Evolutionary conservation across 306 rosid species (phyloP), one percentile per base, ranked within the genome.

Genomic region (Prunus mira): DNA sequence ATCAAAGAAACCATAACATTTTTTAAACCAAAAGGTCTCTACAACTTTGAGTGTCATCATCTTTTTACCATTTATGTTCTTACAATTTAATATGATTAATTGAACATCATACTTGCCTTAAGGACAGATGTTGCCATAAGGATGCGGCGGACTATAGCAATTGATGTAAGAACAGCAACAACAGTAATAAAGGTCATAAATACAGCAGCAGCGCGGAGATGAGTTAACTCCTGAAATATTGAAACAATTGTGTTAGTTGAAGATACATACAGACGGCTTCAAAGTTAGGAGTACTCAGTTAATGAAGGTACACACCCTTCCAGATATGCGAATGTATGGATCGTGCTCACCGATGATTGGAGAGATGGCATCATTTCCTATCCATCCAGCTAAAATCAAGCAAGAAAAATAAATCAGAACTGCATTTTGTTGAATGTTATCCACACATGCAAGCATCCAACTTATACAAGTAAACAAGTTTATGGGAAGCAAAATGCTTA

Each of bases 61-160:
- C 49, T 34, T 4, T 62, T 76, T 41, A 13, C 32, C 51, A 67
- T 12, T 13, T 13, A 65, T 7, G 13, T 43, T 61, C 12, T 20
- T 32, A 27, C 41, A 27, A 47, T 30, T 25, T 41, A 24, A 71
- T 43, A 1, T 19, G 25, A 66, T 20, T 27, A 55, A 45, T n/a
- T 62, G 69, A 17, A 78, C 51, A 72, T 43, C 54, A 78, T 78
- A 77, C 97, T 90, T 85, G 78, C 99, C 97, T 90, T 95, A 0
- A 95, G 96, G 64, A 95, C 99, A 78, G 99, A 92, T 71, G 99
- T 92, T 68, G 97, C 99, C 99, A 95, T 89, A 78, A 95, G 94
- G 81, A 95, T 90, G 46, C 99, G 97, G 12, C 97, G 99, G 69
- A 92, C 85, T 63, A 95, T 82, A 52, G 97, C 97, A 76, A 95